Percentiles rank a stretch among this genome's conserved stretches.
Conservation (phyloP, 2,329 filamentous ascomycete species). For the Penicillium corylophilum region DNA sequence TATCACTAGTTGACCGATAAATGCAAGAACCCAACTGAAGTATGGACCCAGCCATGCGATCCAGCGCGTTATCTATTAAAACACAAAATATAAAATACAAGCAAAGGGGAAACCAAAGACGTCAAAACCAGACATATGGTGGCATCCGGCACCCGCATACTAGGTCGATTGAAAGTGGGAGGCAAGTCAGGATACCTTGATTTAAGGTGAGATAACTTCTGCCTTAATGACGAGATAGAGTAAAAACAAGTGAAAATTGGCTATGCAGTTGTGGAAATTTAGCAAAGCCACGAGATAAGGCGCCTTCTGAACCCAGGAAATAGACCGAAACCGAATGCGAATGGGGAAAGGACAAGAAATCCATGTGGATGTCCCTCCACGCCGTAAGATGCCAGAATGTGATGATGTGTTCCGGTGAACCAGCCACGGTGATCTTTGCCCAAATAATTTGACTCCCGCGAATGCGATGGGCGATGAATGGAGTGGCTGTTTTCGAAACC, state of each 20-base stretch:
- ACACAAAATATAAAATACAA: not conserved
- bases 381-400: constrained; percentile 13
- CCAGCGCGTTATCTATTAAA: constrained; percentile 21
- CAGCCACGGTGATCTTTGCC: constrained; percentile 21
- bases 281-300: constrained; percentile 5
- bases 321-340: constrained; percentile 11
- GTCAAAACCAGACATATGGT: constrained; percentile 18
- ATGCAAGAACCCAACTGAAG: constrained; percentile 1
- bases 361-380: constrained; percentile 11
- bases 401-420: constrained; percentile 20
- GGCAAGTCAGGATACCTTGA: not conserved
- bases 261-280: constrained; percentile 3
- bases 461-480: constrained; percentile 19
- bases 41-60: constrained; percentile 9
- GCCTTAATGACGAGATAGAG: not conserved
- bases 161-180: not conserved
- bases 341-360: constrained; percentile 1
- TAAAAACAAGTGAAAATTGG: constrained; percentile 3
- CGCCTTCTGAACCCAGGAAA: constrained; percentile 7
- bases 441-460: constrained; percentile 22
- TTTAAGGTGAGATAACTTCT: not conserved
- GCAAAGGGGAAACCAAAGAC: constrained; percentile 3
- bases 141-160: constrained; percentile 2
- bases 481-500: constrained; percentile 11
- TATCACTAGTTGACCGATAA: constrained; percentile 3